These are phyloP conservation scores for Candida yuanshanica DNA, from an alignment of 805 yeast species.

Conservation along the genomic window DNA sequence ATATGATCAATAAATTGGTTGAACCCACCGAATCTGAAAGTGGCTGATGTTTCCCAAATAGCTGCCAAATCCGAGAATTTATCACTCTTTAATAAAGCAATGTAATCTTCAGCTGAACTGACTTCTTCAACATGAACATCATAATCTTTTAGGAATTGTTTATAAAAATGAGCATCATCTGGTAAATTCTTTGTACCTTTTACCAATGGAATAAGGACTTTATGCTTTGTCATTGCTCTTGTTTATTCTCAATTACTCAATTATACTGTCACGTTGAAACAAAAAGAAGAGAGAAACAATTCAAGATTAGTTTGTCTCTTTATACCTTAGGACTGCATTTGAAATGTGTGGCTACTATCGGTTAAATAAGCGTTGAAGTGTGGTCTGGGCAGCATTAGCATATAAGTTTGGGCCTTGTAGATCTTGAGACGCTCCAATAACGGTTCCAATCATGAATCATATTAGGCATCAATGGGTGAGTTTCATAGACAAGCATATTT, in stretches of 20 bases:
- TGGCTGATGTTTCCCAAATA: conserved; percentile 51
- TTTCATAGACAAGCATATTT: too few species aligned
- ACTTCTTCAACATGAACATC: conserved; percentile 35
- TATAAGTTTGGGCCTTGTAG: too few species aligned
- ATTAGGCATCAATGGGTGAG: too few species aligned
- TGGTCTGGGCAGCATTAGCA: too few species aligned
- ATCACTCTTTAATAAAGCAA: conserved; percentile 30
- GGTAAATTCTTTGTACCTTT: conserved; percentile 39
- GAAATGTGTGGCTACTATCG: neutral
- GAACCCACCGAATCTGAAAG: conserved; percentile 41
- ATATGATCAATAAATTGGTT: conserved; percentile 35
- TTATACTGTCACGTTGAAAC: too few species aligned
- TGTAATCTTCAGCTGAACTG: conserved; percentile 35
- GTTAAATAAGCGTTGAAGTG: neutral
- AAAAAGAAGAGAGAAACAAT: too few species aligned
- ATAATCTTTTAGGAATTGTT: conserved; percentile 34
- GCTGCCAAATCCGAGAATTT: conserved; percentile 38
- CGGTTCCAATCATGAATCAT: too few species aligned
- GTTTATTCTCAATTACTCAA: too few species aligned
- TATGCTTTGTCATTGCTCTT: conserved; percentile 11
- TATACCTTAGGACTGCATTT: neutral
- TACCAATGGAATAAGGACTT: conserved; percentile 11
- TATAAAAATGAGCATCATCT: conserved; percentile 39
- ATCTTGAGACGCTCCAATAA: too few species aligned
- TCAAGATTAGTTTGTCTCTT: too few species aligned